Evolutionary conservation across 192 early-diverging fungal species (phyloP).

Genomic region (Coemansia sp.): DNA sequence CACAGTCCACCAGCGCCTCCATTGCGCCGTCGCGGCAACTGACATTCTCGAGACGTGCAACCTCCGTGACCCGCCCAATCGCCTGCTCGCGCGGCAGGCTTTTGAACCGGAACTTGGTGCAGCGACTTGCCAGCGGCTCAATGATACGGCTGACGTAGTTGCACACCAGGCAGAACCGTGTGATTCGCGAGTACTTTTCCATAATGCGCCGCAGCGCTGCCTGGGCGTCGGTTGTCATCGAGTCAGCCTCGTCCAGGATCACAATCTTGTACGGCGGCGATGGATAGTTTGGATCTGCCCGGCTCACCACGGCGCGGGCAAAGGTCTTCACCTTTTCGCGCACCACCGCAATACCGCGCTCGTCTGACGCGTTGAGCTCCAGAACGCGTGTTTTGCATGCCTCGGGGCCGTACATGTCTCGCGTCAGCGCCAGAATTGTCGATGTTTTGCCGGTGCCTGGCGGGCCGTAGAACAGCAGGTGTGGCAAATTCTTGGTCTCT

Average conservation of each 20-base stretch:
- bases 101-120: constrained; percentile 94
- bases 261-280: constrained; percentile 94
- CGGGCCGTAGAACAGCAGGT: constrained; percentile 96
- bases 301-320: constrained; percentile 71
- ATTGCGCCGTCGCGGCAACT: constrained; percentile 49
- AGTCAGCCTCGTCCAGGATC: constrained; percentile 97
- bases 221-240: constrained; percentile 94
- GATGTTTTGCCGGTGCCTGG: constrained; percentile 98
- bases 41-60: constrained; percentile 69
- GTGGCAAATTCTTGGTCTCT: constrained; percentile 90
- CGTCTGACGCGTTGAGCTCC: constrained; percentile 96
- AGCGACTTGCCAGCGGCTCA: constrained; percentile 89
- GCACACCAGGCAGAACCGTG: constrained; percentile 89
- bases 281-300: constrained; percentile 30
- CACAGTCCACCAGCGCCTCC: constrained; percentile 64
- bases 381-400: constrained; percentile 76
- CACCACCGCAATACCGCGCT: constrained; percentile 93
- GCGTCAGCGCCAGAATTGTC: constrained; percentile 85
- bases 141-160: constrained; percentile 72
- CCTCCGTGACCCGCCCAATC: constrained; percentile 61
- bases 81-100: constrained; percentile 68
- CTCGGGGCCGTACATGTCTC: constrained; percentile 68
- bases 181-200: constrained; percentile 90
- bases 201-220: constrained; percentile 89
- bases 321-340: constrained; percentile 94